Evolutionary conservation across 2,329 filamentous ascomycete species (phyloP).

Genomic region (Trichoderma sp.): DNA sequence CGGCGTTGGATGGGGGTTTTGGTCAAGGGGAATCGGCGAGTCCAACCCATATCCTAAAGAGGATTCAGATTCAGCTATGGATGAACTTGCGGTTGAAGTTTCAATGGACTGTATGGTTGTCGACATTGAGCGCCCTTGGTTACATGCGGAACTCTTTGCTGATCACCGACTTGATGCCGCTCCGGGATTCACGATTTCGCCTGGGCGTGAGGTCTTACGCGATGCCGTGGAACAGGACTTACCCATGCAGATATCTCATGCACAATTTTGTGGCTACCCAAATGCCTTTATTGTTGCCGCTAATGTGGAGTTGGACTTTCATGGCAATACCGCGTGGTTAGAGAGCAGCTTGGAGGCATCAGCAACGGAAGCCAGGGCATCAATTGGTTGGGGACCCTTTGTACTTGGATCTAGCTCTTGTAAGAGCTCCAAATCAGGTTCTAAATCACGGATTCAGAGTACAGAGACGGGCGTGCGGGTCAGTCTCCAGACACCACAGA

Average conservation of each 20-base stretch:
- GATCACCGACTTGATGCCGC: neutral
- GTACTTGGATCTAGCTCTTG: neutral
- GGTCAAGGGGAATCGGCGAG: neutral
- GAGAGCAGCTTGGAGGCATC: neutral
- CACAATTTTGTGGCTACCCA: neutral
- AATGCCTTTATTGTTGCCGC: neutral
- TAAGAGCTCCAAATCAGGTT: neutral
- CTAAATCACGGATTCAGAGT: neutral
- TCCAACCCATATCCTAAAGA: neutral
- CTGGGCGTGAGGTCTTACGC: neutral
- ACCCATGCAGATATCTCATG: neutral
- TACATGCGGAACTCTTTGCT: neutral
- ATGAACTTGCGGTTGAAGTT: neutral
- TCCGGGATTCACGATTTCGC: neutral
- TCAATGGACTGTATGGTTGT: neutral
- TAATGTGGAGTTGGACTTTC: neutral
- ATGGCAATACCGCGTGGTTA: neutral
- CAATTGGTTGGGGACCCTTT: neutral
- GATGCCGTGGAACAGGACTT: neutral
- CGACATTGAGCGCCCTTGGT: conserved; percentile 8
- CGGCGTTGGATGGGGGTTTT: neutral
- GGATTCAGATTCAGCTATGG: neutral
- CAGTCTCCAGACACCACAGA: neutral
- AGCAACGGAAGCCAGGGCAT: neutral
- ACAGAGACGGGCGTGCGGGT: neutral